A percentile compares a stretch with the other conserved stretches of the same genome.
Evolutionary conservation across 202 grass and related monocot species (phyloP).

Genomic region (Saccharum hybrid): DNA sequence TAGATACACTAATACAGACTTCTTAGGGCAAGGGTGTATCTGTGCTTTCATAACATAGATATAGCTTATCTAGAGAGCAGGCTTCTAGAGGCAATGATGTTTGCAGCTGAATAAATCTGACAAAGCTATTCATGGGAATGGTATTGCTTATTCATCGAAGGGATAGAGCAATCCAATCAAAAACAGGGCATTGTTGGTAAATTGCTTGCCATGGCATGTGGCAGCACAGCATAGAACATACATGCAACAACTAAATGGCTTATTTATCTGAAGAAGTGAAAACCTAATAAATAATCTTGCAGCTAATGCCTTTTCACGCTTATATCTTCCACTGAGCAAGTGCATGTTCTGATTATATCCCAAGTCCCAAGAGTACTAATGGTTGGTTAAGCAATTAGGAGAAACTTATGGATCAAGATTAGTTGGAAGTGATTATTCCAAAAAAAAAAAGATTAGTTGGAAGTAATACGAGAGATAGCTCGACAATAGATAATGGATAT

Average conservation of each 20-base stretch:
- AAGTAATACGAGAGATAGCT: neutral
- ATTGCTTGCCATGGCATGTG: neutral
- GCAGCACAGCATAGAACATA: neutral
- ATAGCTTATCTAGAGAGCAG: neutral
- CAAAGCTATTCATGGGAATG: neutral
- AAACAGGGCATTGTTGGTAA: neutral
- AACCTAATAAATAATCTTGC: neutral
- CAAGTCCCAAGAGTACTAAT: neutral
- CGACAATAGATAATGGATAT: neutral
- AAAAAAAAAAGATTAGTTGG: no score
- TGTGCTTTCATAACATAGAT: neutral
- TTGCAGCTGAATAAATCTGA: slow-evolving; percentile 12
- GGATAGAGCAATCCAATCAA: neutral
- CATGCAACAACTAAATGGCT: neutral
- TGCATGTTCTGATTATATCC: neutral
- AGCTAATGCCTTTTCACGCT: neutral
- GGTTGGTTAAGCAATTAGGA: neutral
- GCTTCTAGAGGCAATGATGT: neutral
- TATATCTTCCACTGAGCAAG: neutral
- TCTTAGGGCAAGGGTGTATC: neutral
- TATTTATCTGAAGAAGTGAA: neutral
- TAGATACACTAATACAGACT: neutral
- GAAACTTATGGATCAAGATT: neutral
- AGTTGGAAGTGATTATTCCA: no score
- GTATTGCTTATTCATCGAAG: neutral